Conservation (phyloP, 805 yeast genomes). For the Sungouiella thailandica region DNA sequence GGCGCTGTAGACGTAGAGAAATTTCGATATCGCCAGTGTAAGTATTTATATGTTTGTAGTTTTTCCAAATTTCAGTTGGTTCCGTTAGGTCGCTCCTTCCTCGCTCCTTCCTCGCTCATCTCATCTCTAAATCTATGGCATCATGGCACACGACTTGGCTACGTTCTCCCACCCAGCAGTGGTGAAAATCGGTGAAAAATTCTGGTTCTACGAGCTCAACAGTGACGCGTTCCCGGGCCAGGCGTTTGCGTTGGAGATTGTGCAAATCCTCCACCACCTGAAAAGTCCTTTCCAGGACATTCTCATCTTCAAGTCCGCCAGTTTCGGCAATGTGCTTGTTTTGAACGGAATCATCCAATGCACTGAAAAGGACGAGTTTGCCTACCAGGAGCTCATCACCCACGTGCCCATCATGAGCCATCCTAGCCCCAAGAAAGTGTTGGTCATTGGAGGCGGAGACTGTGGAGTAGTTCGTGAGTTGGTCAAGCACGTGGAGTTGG, state of each 20-base stretch:
- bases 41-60: no score
- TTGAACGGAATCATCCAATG: conserved; percentile 89
- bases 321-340: conserved; percentile 83
- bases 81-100: no score
- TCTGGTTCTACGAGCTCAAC: conserved; percentile 77
- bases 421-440: conserved; percentile 64
- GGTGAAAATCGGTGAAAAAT: conserved; percentile 19
- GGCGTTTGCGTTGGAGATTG: conserved; percentile 63
- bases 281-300: conserved; percentile 77
- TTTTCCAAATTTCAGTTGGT: no score
- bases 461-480: conserved; percentile 92
- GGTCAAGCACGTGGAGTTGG: conserved; percentile 54
- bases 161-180: conserved; percentile 24
- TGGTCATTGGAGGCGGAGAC: conserved; percentile 94
- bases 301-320: conserved; percentile 66
- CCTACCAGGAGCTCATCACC: conserved; percentile 88
- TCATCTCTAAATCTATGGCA: no score
- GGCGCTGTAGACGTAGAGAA: no score
- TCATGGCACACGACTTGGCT: conserved; percentile 1
- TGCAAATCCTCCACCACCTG: conserved; percentile 59
- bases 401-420: conserved; percentile 81
- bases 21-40: no score
- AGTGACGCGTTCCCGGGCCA: conserved; percentile 84
- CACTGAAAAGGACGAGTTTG: conserved; percentile 88
- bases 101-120: no score